Evolutionary conservation across 1,284 basidiomycete species (phyloP), one percentile per base, ranked within the genome.

Genomic region (Ceratobasidium theobromae): DNA sequence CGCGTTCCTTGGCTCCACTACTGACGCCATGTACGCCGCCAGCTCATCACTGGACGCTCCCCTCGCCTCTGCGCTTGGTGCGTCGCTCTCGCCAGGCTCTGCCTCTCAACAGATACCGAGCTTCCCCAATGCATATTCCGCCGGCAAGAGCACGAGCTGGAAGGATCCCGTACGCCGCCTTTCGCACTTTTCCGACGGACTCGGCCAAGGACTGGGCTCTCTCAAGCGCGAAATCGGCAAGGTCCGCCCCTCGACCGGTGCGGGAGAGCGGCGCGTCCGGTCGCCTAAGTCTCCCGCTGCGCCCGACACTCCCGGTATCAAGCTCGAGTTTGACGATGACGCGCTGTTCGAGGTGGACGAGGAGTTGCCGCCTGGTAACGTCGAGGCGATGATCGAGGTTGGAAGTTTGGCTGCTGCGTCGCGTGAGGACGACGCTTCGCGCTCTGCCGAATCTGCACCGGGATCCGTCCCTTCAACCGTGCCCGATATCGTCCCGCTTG

Each of bases 41-140:
- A 73, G 0, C 77, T 82, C 0, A 81, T 82, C 0, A 86, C 87
- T 93, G 71, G 89, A 93, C 73, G 87, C 87, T 70, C 89, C 89
- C 0, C 80, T 93, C 40, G 84, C 86, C 4, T 86, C 82, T 0
- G 91, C 91, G 0, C 81, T 94, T 68, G 79, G 84, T 3, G 84
- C 82, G 0, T 83, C 83, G 21, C 79, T 93, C 45, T 86, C 86
- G 33, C 79, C 83, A 53, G 74, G 80, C 1, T 73, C 76, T 3
- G 80, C 80, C 5, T 75, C 67, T 5, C 53, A 78, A 0, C 81
- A 84, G 69, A 78, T 93, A 0, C 91, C 92, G 0, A 89, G 82
- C 79, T 90, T 43, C 91, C 91, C 0, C 91, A 93, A 72, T 87
- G 88, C 28, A 74, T 79, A 18, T 73, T 75, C 1, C 68, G 69